Conservation (phyloP, 2,329 filamentous ascomycete genomes). For the Penicillium olsonii region DNA sequence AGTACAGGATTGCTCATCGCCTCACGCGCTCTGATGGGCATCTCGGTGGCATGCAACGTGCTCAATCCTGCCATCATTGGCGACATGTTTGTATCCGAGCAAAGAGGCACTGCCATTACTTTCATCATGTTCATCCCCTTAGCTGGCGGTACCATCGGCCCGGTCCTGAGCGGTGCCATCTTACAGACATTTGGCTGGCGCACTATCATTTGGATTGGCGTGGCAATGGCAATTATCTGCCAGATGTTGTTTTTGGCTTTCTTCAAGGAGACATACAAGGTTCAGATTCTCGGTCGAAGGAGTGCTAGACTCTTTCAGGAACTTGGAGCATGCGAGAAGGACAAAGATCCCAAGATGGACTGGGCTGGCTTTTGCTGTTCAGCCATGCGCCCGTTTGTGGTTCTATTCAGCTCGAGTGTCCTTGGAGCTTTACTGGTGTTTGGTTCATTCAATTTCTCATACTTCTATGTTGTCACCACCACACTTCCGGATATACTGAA, state of each 20-base stretch:
- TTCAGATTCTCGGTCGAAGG: conserved; percentile 54
- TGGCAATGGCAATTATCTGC: conserved; percentile 48
- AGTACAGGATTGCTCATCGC: conserved; percentile 28
- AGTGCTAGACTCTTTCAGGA: conserved; percentile 23
- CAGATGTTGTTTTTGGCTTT: conserved; percentile 55
- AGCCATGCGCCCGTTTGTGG: conserved; percentile 6
- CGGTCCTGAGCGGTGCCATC: conserved; percentile 54
- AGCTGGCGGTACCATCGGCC: conserved; percentile 58
- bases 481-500: background rate
- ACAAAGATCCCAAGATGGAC: conserved; percentile 8
- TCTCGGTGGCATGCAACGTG: conserved; percentile 51
- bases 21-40: conserved; percentile 44
- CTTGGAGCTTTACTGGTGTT: background rate
- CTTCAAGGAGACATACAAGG: conserved; percentile 64
- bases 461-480: background rate
- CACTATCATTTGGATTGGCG: conserved; percentile 51
- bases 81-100: conserved; percentile 61
- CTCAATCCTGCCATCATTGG: conserved; percentile 65
- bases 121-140: conserved; percentile 44
- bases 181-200: conserved; percentile 60
- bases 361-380: conserved; percentile 8
- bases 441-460: background rate
- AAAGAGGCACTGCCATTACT: conserved; percentile 61
- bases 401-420: background rate
- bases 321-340: conserved; percentile 4